Evolutionary conservation across 225 moss, liverwort and hornwort genomes (phyloP).

Genomic region (Antitrichia curtipendula): DNA sequence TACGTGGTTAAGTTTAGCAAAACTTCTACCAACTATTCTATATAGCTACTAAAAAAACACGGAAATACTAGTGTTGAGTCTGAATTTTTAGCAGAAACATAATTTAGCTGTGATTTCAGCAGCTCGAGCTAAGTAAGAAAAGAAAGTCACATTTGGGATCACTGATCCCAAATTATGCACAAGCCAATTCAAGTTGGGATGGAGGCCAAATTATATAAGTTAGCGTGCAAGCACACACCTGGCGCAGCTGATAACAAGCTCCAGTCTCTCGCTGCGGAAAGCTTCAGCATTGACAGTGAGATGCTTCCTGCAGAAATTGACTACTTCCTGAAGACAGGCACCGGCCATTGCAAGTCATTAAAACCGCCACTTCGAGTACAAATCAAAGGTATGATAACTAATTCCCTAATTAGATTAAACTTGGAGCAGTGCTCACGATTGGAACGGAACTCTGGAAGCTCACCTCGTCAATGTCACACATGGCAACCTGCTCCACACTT

Average conservation of each 20-base stretch:
- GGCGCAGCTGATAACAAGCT: slow-evolving; percentile 83
- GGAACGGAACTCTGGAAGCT: not conserved
- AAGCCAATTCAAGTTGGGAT: not conserved
- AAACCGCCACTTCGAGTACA: not conserved
- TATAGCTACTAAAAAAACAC: too few species aligned
- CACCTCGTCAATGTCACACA: slow-evolving; percentile 98
- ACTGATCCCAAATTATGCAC: not conserved
- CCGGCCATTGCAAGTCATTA: not conserved
- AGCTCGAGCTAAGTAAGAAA: not conserved
- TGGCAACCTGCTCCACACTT: slow-evolving; percentile 71
- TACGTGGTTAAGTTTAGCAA: not conserved
- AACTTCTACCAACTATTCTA: not conserved
- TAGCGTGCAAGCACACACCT: slow-evolving; percentile 17
- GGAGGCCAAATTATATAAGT: not conserved
- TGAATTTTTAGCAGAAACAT: not conserved
- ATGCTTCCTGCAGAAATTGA: slow-evolving; percentile 70
- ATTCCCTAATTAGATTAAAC: not conserved
- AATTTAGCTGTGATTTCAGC: not conserved
- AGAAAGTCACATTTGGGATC: not conserved
- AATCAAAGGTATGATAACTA: not conserved
- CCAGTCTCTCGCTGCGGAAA: slow-evolving; percentile 37
- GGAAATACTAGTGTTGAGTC: too few species aligned
- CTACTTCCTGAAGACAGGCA: slow-evolving; percentile 64
- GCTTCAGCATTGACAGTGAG: slow-evolving; percentile 66
- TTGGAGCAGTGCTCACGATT: not conserved